A percentile compares a stretch with the other conserved stretches of the same genome.
phyloP scores from a whole-genome alignment of 352 stramenopile species.

The Pythium pyrilobum region DNA sequence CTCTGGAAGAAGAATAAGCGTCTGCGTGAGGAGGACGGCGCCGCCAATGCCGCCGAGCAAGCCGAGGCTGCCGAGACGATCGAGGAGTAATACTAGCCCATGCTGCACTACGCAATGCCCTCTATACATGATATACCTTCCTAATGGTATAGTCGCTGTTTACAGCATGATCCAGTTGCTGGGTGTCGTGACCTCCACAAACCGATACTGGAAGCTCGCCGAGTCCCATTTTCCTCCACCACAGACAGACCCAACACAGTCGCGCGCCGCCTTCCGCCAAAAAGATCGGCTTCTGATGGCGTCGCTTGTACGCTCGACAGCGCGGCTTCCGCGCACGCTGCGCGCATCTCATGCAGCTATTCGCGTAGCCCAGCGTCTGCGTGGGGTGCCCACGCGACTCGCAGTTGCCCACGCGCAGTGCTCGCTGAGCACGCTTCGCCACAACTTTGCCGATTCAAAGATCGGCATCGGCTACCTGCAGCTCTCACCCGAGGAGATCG shows the following conservation, averaged over 20 bases:
- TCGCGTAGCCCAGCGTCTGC: not conserved
- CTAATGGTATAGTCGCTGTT: too few species aligned
- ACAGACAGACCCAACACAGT: not conserved
- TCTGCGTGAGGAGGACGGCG: conserved; percentile 38
- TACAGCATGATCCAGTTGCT: too few species aligned
- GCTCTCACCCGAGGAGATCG: conserved; percentile 54
- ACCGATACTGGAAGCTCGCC: not conserved
- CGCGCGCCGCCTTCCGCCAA: too few species aligned
- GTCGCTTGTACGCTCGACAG: not conserved
- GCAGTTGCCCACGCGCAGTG: not conserved
- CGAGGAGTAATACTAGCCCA: too few species aligned
- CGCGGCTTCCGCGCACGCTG: not conserved
- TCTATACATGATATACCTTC: too few species aligned
- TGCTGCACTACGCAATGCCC: too few species aligned
- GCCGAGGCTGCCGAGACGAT: not conserved
- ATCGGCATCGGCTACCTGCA: conserved; percentile 65
- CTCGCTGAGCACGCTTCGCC: conserved; percentile 21
- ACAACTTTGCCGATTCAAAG: conserved; percentile 46
- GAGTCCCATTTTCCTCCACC: too few species aligned
- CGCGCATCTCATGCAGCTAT: not conserved
- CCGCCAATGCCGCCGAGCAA: not conserved
- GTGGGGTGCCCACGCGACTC: not conserved
- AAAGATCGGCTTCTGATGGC: not conserved
- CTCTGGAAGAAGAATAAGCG: conserved; percentile 94
- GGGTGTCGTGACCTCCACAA: too few species aligned